phyloP scores from a whole-genome alignment of 2,329 filamentous ascomycete species.

The Ceratocystis harringtonii region DNA sequence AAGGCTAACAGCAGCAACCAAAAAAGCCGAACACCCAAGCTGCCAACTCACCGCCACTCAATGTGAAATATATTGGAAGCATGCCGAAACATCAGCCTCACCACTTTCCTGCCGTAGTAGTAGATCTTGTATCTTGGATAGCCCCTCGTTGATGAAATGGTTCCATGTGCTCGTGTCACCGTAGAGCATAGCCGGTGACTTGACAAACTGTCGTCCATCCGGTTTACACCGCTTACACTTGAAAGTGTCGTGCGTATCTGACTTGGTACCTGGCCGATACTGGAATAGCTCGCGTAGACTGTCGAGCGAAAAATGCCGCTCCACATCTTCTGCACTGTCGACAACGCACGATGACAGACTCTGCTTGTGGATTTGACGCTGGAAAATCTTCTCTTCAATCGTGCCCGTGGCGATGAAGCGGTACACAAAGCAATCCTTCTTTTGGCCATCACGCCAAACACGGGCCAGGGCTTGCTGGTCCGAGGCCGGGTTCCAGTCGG shows the following conservation, averaged over 20 bases:
- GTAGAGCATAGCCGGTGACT: constrained; percentile 88
- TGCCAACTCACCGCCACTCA: constrained; percentile 21
- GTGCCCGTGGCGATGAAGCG: constrained; percentile 97
- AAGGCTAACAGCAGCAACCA: background rate
- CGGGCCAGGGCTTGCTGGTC: constrained; percentile 94
- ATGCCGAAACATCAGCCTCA: constrained; percentile 71
- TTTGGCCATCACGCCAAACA: constrained; percentile 97
- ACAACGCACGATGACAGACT: constrained; percentile 92
- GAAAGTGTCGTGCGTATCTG: constrained; percentile 96
- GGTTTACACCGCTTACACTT: constrained; percentile 91
- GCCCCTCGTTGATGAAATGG: constrained; percentile 67
- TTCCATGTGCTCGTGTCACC: constrained; percentile 99
- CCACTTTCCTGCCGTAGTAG: constrained; percentile 71
- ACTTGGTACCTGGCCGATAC: constrained; percentile 68
- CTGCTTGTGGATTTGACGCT: constrained; percentile 95
- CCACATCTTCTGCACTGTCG: constrained; percentile 90
- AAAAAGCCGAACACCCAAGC: background rate
- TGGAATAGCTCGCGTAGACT: constrained; percentile 87
- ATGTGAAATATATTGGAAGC: constrained; percentile 98
- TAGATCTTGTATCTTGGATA: constrained; percentile 78
- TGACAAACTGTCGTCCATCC: constrained; percentile 74
- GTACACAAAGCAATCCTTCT: constrained; percentile 98
- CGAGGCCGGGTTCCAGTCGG: constrained; percentile 94
- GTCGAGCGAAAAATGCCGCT: constrained; percentile 88
- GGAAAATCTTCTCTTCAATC: constrained; percentile 98